Percentiles rank a stretch among this genome's conserved stretches.
These are phyloP conservation scores for Penicillium sp. DNA, from an alignment of 2,329 filamentous ascomycete genomes.

Conservation along the genomic window DNA sequence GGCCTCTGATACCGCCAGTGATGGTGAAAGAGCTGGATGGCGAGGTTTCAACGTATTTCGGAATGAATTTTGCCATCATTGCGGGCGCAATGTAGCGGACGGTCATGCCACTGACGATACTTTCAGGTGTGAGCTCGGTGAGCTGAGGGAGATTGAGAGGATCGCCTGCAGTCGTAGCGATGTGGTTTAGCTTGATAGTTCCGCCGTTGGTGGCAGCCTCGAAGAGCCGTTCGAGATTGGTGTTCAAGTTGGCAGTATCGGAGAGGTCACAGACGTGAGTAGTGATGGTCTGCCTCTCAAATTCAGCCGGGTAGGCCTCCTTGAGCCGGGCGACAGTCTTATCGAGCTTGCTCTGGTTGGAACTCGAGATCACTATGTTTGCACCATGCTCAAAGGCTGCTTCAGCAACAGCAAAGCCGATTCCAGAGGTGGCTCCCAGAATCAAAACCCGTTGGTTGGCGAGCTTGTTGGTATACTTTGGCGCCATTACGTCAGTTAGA, in stretches of 20 bases:
- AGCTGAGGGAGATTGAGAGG: slow-evolving; percentile 26
- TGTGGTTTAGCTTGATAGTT: slow-evolving; percentile 50
- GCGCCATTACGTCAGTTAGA: slow-evolving; percentile 2
- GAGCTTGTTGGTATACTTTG: slow-evolving; percentile 24
- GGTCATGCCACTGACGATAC: slow-evolving; percentile 28
- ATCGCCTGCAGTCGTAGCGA: slow-evolving; percentile 57
- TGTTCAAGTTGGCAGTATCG: slow-evolving; percentile 48
- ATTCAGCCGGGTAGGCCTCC: slow-evolving; percentile 45
- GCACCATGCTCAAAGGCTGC: slow-evolving; percentile 55
- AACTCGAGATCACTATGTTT: slow-evolving; percentile 54
- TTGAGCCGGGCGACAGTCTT: slow-evolving; percentile 47
- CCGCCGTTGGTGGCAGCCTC: slow-evolving; percentile 36
- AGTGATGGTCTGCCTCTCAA: slow-evolving; percentile 37
- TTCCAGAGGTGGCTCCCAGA: slow-evolving; percentile 57
- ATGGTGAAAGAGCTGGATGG: slow-evolving; percentile 44
- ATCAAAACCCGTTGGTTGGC: slow-evolving; percentile 49
- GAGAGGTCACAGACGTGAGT: slow-evolving; percentile 52
- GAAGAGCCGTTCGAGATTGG: slow-evolving; percentile 49
- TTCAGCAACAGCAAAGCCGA: slow-evolving; percentile 58
- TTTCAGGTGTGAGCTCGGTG: slow-evolving; percentile 28
- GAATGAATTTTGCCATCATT: slow-evolving; percentile 47
- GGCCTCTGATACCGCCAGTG: slow-evolving; percentile 43
- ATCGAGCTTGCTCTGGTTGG: slow-evolving; percentile 44
- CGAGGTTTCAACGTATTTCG: slow-evolving; percentile 38
- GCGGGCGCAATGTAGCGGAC: slow-evolving; percentile 43